Conservation (phyloP, 495 filamentous ascomycete genomes). For the Physcia stellaris region DNA sequence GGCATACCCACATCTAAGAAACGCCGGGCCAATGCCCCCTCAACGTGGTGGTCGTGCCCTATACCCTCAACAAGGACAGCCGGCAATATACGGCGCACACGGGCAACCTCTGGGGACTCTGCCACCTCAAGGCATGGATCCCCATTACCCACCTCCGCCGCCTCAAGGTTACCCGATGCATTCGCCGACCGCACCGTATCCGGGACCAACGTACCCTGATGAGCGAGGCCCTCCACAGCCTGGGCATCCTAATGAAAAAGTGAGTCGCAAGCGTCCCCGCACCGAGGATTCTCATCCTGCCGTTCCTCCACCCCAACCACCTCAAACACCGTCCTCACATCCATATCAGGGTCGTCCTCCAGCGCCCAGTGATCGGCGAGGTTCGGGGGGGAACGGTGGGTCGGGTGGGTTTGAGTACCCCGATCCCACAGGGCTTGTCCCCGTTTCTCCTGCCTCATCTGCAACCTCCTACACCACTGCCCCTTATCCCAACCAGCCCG, state of each 20-base stretch:
- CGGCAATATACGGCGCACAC: slow-evolving; percentile 55
- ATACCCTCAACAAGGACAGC: slow-evolving; percentile 24
- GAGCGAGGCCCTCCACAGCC: slow-evolving; percentile 17
- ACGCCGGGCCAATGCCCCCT: slow-evolving; percentile 24
- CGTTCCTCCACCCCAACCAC: slow-evolving; percentile 14
- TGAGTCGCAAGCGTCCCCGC: slow-evolving; percentile 27
- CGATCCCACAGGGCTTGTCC: slow-evolving; percentile 39
- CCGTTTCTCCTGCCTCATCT: slow-evolving; percentile 36
- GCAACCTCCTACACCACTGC: slow-evolving; percentile 32
- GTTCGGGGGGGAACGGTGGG: slow-evolving; percentile 30
- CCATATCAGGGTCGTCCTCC: slow-evolving; percentile 26
- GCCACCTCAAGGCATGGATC: slow-evolving; percentile 39
- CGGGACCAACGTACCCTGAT: slow-evolving; percentile 17
- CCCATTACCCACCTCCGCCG: slow-evolving; percentile 35
- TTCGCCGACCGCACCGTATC: slow-evolving; percentile 23
- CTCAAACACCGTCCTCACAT: slow-evolving; percentile 16
- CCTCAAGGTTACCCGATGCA: slow-evolving; percentile 27
- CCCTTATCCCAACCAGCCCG: slow-evolving; percentile 25
- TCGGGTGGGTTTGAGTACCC: slow-evolving; percentile 38
- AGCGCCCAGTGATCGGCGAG: slow-evolving; percentile 8
- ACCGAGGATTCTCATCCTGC: slow-evolving; percentile 17
- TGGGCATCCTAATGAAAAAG: slow-evolving; percentile 29
- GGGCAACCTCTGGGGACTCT: slow-evolving; percentile 48
- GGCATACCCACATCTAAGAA: slow-evolving; percentile 48
- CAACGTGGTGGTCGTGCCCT: slow-evolving; percentile 28